phyloP scores from a whole-genome alignment of 495 filamentous ascomycete species.

The Astrocystis sublimbata region DNA sequence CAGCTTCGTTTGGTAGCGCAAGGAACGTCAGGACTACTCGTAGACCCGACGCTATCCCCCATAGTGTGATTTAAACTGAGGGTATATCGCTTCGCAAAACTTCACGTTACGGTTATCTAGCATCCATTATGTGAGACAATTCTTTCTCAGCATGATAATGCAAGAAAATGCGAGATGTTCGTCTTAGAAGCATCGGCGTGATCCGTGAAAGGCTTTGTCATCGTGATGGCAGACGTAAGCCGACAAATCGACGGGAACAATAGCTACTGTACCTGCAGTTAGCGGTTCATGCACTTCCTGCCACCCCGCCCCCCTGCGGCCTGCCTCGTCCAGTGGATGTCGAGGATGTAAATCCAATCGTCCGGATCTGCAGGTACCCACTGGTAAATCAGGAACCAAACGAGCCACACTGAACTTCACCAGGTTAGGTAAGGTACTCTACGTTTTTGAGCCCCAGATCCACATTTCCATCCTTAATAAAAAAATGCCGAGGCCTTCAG shows the following conservation, averaged over 20 bases:
- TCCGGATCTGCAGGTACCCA: background rate
- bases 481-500: background rate
- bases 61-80: background rate
- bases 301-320: too few relatives aligned
- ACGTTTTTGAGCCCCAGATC: background rate
- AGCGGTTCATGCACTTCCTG: too few relatives aligned
- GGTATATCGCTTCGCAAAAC: too few relatives aligned
- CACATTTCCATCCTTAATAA: constrained; percentile 3
- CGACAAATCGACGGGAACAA: too few relatives aligned
- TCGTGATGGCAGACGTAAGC: background rate
- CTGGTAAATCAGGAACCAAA: background rate
- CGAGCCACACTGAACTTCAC: background rate
- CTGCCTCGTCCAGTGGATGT: too few relatives aligned
- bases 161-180: background rate
- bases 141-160: background rate
- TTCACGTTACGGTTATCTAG: too few relatives aligned
- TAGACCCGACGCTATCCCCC: background rate
- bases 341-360: background rate
- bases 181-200: too few relatives aligned
- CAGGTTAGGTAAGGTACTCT: too few relatives aligned
- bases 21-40: constrained; percentile 5
- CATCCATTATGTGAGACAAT: background rate
- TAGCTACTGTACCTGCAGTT: background rate
- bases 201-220: background rate
- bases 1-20: background rate